Conservation (phyloP, 148 eudicot species). For the Heliosperma pusillum region DNA sequence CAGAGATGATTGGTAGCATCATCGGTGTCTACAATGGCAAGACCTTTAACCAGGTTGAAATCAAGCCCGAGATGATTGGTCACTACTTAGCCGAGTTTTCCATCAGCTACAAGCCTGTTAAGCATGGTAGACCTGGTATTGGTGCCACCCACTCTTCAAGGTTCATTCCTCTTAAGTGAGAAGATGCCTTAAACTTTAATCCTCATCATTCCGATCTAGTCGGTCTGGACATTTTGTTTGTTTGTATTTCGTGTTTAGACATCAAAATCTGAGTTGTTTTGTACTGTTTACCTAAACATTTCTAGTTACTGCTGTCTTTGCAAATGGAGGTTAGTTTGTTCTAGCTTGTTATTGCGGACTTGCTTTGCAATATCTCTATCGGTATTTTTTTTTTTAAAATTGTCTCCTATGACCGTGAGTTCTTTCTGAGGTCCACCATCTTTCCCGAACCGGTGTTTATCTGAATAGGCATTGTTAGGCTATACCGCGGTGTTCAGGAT, state of each 20-base stretch:
- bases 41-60: conserved; percentile 62
- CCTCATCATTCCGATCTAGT: background rate
- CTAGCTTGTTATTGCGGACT: background rate
- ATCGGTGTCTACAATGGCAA: conserved; percentile 76
- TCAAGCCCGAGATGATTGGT: conserved; percentile 52
- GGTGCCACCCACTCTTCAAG: conserved; percentile 91
- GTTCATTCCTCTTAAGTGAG: conserved; percentile 75
- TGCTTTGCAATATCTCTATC: background rate
- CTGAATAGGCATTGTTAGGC: no score
- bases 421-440: no score
- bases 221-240: background rate
- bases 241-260: background rate
- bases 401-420: no score
- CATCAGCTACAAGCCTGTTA: conserved; percentile 71
- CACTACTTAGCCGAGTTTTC: conserved; percentile 79
- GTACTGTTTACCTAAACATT: no score
- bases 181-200: background rate
- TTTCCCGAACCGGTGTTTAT: no score
- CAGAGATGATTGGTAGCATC: conserved; percentile 72
- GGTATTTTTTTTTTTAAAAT: no score
- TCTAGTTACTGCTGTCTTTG: background rate
- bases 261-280: no score
- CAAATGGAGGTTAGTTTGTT: background rate
- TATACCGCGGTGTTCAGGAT: no score
- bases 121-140: conserved; percentile 83